Evolutionary conservation across 164 flowering plant species (phyloP).

Genomic region (Paratinospora sagittata): DNA sequence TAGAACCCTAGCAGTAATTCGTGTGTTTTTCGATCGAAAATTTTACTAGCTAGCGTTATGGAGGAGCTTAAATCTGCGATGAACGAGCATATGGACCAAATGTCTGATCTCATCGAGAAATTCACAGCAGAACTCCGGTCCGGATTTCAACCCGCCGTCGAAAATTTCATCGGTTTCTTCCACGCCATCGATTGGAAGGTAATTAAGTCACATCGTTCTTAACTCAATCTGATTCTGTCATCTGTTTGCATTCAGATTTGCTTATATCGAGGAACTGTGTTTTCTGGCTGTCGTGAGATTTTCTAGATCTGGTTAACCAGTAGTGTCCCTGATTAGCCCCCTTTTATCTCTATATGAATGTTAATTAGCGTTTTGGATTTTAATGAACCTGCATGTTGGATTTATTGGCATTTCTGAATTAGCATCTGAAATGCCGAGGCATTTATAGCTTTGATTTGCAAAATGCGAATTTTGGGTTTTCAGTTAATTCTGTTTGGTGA

Average conservation of each 20-base stretch:
- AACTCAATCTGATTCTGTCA: not conserved
- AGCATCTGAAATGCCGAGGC: too few species aligned
- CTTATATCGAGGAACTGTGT: not conserved
- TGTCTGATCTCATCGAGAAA: constrained; percentile 72
- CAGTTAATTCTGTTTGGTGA: too few species aligned
- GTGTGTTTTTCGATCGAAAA: not conserved
- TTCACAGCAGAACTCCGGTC: constrained; percentile 57
- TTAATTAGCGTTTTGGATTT: too few species aligned
- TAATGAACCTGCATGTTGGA: too few species aligned
- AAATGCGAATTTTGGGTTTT: too few species aligned
- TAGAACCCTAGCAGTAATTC: not conserved
- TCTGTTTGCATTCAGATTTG: not conserved
- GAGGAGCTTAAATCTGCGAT: constrained; percentile 1
- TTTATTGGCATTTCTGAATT: too few species aligned
- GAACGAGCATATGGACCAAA: constrained; percentile 11
- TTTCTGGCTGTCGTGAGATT: constrained; percentile 2
- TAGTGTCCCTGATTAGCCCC: not conserved
- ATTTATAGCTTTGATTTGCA: too few species aligned
- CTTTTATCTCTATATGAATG: not conserved
- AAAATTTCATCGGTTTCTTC: constrained; percentile 82
- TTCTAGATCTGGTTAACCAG: not conserved
- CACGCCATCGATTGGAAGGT: constrained; percentile 98
- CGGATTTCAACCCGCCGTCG: constrained; percentile 70
- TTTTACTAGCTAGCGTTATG: not conserved
- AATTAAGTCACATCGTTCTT: not conserved